Base-by-base conservation (phyloP, 2,329 filamentous ascomycete genomes). In the Hypoxylon sp. region DNA sequence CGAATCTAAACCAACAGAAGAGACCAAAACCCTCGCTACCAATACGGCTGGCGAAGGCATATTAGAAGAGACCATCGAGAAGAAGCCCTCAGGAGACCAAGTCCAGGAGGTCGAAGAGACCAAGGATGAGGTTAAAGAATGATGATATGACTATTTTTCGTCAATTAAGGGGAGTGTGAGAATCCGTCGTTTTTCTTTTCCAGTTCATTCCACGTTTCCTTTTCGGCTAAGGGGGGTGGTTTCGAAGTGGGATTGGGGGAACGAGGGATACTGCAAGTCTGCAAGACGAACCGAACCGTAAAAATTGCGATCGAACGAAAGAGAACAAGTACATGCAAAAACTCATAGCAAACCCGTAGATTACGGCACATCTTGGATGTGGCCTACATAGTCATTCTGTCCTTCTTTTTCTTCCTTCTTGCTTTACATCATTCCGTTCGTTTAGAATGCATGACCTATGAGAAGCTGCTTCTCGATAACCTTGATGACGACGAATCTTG, bases 21-120 rank as follows among this genome's bases (percentile, higher is more conserved):
- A 77, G 55, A 74, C 69, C 5, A 76, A 77, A 55, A 71, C 74
- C 8, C 65, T 77, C 11, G 75, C 63, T 41, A 74, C 75, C 3
- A 77, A 76, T 41, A 74, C 67, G 14, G 75, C 75, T 23, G 75
- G 76, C 39, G 75, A 77, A 60, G 72, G 75, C 9, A 72, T 77
- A 55, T 51, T 75, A 61, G 68, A 76, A 53, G 75, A 77, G 61
- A 74, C 71, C 6, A 54, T 76, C 23, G 66, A 74, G 27, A 76
- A 77, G 68, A 73, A 75, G 47, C 64, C 71, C 4, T 63, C 62
- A 3, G 65, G 68, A 27, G 73, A 77, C 54, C 69, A 77, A 64
- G 75, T 76, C n/a, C 43, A 72, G 58, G 63, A 56, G 30, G 76
- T 76, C 16, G 69, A 71, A 54, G 69, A 65, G 41, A 58, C 41